Evolutionary conservation across 257 asterid genomes (phyloP), one percentile per base, ranked within the genome.

Genomic region (Solanum etuberosum): DNA sequence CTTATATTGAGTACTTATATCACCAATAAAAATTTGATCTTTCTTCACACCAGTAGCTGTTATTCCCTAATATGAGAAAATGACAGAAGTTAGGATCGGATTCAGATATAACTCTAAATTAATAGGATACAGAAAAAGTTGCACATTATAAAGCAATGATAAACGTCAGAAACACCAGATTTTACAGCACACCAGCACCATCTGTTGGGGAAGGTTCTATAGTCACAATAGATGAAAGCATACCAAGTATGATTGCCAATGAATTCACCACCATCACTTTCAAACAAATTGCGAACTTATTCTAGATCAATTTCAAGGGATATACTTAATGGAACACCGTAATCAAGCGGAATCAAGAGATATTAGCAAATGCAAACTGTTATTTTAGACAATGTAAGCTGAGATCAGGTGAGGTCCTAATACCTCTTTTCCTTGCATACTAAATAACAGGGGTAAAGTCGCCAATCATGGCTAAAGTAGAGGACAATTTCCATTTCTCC

Each of bases 31-130:
- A 34, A 93, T 89, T 86, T 95, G 92, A 89, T 92, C 96, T 92
- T 89, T 93, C 91, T 93, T 96, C 20, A 95, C 88, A 46, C 98
- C 99, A 90, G 91, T 90, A 74, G 97, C 98, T 20, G 97, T 93
- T 86, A 96, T 88, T 83, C 97, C 99, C 99, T 96, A 80, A 43
- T 31, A 80, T 46, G 29, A 80, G 67, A 80, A 80, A 80, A 46
- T 48, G 59, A 43, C 27, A 4, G 42, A 80, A 80, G 42, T 46
- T 80, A 27, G 40, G 67, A 46, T 27, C 40, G 11, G 83, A 46
- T 46, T 80, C 84, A 46, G 4, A 80, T 46, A 43, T 51, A 29
- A 46, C 27, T 80, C 42, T 46, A 80, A 46, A 43, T 43, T 16
- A 27, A 80, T 46, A 16, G 16, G 3, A 42, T 48, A 48, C 14